Base-by-base conservation (phyloP, 2,329 filamentous ascomycete genomes). In the Nemania sp. region DNA sequence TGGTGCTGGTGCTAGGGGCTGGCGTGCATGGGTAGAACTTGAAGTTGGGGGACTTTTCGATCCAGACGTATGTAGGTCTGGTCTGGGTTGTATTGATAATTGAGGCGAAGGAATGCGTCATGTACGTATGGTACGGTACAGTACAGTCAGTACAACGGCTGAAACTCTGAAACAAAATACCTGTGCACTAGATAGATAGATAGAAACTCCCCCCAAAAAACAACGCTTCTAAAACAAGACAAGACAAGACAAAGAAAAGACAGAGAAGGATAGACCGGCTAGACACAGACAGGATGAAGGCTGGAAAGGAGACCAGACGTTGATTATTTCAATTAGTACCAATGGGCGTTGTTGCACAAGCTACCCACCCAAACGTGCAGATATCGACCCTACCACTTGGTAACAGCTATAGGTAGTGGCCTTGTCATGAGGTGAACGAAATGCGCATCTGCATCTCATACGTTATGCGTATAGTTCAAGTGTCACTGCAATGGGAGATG, bases 11-110 rank as follows among this genome's bases (percentile, higher is more conserved):
- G 53, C 51, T 64, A 43, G 59, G 29, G 51, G 59, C 43, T 53
- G 38, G 35, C 55, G 41, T 41, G 67, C 64, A 69, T 27, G n/a
- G n/a, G n/a, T n/a, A 26, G 41, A 61, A 35, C 49, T 24, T 26
- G 43, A 32, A 41, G 22, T 20, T 41, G 7, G 8, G 22, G 47
- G 43, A n/a, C 32, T 41, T 38, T n/a, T 54, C 20, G 43, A 58
- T 24, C 27, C 27, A 58, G 57, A 62, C 24, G 47, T 20, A 63
- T 13, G 55, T 11, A 18, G 41, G 18, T 45, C 41, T 26, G 38
- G 29, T 11, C 24, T 38, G 47, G 18, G 47, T 18, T 27, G 32
- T 29, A 52, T 52, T 52, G 49, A 27, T 26, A 52, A 22, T 29
- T 38, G 7, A 38, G 32, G 11, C 15, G 32, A 45, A 35, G 13